Base-by-base conservation (phyloP, 768 basidiomycete genomes). In the Calocera viscosa region DNA sequence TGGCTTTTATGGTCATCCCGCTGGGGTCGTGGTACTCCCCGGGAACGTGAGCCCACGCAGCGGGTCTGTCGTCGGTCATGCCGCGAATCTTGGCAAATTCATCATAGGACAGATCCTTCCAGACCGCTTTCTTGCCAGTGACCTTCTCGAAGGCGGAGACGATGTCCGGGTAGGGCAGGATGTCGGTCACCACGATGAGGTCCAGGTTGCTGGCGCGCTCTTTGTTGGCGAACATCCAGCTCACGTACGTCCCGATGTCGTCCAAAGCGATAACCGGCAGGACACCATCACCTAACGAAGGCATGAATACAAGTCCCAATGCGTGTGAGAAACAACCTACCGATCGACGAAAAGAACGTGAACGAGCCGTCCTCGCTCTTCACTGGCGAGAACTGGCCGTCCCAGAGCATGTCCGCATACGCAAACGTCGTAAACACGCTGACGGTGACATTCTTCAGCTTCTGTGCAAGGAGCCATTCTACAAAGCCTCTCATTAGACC, bases 341-440 rank as follows among this genome's bases (percentile, higher is more conserved):
- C 72, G 33, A 79, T 72, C 0, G 78, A 76, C 17, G 76, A 71
- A 10, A 76, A 78, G 68, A 80, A 80, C 17, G 80, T 76, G 41
- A 76, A 72, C 16, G 79, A 78, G 8, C 79, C 79, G 63, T 80
- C 79, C n/a, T 72, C 72, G 43, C 72, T 69, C 65, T 76, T 77
- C 47, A 78, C 72, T 0, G 78, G 78, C 1, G 72, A 74, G 68
- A 77, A 75, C 26, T 78, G 68, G 39, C 70, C 79, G 34, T 72
- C 73, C 40, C 76, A 72, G 19, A 43, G 30, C 65, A 65, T 65
- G 28, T 65, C 26, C 8, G 34, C 34, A 32, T 65, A 65, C 2
- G 40, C 38, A 17, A 3, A 26, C 8, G 30, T 65, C 10, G 65
- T 65, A 24, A 65, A 65, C 2, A 65, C n/a, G 12, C 10, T 65